Conservation (phyloP, 768 basidiomycete genomes). For the Podaxis sp. region DNA sequence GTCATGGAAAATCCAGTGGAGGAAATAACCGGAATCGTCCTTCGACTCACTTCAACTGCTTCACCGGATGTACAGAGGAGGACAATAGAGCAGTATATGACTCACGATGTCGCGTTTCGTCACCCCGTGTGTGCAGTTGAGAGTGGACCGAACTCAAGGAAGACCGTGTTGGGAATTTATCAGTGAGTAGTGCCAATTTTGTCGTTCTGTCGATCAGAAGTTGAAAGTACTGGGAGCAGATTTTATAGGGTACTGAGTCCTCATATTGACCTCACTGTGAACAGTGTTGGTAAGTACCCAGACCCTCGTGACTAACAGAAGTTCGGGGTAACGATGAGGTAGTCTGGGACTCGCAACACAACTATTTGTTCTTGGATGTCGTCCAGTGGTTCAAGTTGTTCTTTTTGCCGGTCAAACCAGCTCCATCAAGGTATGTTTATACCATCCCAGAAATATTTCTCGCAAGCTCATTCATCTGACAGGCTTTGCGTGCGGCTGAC, state of each 20-base stretch:
- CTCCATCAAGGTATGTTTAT: conserved; percentile 42
- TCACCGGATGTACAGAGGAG: conserved; percentile 50
- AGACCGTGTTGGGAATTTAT: conserved; percentile 55
- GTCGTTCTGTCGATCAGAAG: neutral
- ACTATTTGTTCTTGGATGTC: conserved; percentile 49
- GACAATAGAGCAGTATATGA: conserved; percentile 50
- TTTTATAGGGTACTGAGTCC: conserved; percentile 70
- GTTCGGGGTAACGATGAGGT: neutral
- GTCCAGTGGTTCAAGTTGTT: conserved; percentile 55
- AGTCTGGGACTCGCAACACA: conserved; percentile 50
- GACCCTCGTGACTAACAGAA: neutral
- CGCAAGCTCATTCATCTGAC: conserved; percentile 1
- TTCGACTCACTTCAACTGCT: conserved; percentile 44
- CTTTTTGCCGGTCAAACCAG: conserved; percentile 42
- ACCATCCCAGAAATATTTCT: neutral
- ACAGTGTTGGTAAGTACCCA: conserved; percentile 41
- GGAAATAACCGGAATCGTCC: conserved; percentile 48
- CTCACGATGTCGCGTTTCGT: conserved; percentile 52
- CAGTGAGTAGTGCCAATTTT: conserved; percentile 39
- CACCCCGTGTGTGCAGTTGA: conserved; percentile 57
- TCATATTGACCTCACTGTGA: conserved; percentile 37
- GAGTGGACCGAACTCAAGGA: conserved; percentile 50
- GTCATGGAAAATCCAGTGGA: conserved; percentile 52
- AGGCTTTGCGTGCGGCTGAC: conserved; percentile 52
- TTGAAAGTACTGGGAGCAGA: conserved; percentile 25